Percentiles rank a stretch among this genome's conserved stretches.
Evolutionary conservation across 306 rosid species (phyloP).

Genomic region (Canavalia gladiata): DNA sequence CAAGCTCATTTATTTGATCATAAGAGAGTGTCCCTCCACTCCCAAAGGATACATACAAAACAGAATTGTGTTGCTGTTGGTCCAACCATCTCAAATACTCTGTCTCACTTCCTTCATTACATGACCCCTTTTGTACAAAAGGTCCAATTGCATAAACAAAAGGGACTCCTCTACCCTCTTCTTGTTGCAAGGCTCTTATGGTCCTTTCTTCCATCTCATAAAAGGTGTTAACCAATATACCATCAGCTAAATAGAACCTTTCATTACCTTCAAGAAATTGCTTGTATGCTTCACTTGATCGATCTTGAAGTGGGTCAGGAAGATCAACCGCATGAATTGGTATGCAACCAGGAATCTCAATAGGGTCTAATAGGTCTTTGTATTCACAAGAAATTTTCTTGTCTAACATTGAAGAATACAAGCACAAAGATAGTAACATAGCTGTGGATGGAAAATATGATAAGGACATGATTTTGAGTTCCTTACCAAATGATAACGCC

Average conservation of each 20-base stretch:
- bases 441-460: constrained; percentile 56
- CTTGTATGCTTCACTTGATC: constrained; percentile 29
- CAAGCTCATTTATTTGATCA: constrained; percentile 50
- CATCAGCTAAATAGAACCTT: constrained; percentile 46
- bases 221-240: constrained; percentile 50
- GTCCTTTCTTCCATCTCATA: constrained; percentile 44
- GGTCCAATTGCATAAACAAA: constrained; percentile 58
- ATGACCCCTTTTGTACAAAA: constrained; percentile 40
- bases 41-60: constrained; percentile 51
- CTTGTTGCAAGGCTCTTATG: constrained; percentile 39
- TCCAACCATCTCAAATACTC: constrained; percentile 49
- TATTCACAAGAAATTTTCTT: constrained; percentile 45
- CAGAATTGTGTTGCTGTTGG: constrained; percentile 33
- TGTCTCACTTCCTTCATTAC: neutral
- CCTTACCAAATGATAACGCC: constrained; percentile 40
- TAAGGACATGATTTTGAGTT: constrained; percentile 35
- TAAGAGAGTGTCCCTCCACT: constrained; percentile 48
- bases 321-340: constrained; percentile 50
- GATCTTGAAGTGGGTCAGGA: constrained; percentile 44
- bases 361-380: constrained; percentile 44
- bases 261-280: constrained; percentile 39
- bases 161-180: constrained; percentile 3
- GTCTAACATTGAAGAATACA: constrained; percentile 49
- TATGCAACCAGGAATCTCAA: constrained; percentile 52
- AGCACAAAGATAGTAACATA: constrained; percentile 50